phyloP scores from a whole-genome alignment of 1,139 yeast genomes.

The Petasospora rhodanensis region DNA sequence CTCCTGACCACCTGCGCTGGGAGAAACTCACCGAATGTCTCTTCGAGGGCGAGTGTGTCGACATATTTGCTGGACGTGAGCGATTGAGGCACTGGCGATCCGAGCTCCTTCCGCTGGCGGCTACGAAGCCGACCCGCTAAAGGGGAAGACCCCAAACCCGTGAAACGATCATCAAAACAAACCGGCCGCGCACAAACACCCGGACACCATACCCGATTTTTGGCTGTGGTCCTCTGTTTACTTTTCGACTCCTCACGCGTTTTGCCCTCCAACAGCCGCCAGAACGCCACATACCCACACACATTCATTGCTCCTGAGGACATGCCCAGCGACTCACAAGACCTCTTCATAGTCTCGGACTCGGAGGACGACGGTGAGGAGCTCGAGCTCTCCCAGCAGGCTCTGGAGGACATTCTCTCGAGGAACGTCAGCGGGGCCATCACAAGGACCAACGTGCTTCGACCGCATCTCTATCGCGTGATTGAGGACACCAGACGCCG shows the following conservation, averaged over 20 bases:
- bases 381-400: slow-evolving; percentile 4
- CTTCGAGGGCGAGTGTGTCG: slow-evolving; percentile 22
- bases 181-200: not conserved
- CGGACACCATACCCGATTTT: slow-evolving; percentile 1
- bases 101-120: no score
- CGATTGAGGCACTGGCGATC: not conserved
- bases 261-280: not conserved
- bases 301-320: not conserved
- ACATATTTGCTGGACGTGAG: slow-evolving; percentile 6
- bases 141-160: no score
- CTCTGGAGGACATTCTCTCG: not conserved
- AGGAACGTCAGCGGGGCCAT: no score
- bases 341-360: slow-evolving; percentile 18
- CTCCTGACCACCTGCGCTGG: not conserved
- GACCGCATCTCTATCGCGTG: not conserved
- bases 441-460: not conserved
- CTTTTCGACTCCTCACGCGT: slow-evolving; percentile 1
- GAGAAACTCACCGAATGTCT: slow-evolving; percentile 23
- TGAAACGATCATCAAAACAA: not conserved
- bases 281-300: not conserved
- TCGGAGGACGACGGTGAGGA: slow-evolving; percentile 18
- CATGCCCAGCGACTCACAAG: not conserved
- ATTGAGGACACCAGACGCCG: not conserved
- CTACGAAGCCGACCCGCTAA: no score
- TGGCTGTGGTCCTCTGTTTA: not conserved